A percentile compares a stretch with the other conserved stretches of the same genome.
Evolutionary conservation across 352 stramenopile species (phyloP).

Genomic region (Pythium guiyangense): DNA sequence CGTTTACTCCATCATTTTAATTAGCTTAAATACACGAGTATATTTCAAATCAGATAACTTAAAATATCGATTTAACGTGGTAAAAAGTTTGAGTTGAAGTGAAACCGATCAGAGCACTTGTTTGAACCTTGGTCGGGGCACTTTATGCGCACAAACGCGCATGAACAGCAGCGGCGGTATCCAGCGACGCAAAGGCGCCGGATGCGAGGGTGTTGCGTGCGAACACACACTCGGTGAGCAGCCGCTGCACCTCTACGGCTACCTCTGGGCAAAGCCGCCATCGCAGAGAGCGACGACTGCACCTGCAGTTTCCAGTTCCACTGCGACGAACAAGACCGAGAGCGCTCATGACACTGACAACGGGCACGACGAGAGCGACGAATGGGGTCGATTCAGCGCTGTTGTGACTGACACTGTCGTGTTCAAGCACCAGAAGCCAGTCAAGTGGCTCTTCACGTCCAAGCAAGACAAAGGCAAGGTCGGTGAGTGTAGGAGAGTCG

Average conservation of each 20-base stretch:
- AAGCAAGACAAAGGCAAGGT: conserved; percentile 67
- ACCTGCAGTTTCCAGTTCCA: neutral
- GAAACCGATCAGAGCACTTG: neutral
- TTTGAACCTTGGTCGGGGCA: no score
- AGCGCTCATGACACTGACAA: neutral
- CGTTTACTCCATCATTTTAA: no score
- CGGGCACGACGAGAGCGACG: neutral
- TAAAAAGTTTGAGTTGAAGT: no score
- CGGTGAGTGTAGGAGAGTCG: neutral
- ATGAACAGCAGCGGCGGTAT: neutral
- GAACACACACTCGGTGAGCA: conserved; percentile 59
- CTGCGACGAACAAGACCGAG: neutral
- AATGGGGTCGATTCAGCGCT: conserved; percentile 31
- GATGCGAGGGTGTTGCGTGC: conserved; percentile 58
- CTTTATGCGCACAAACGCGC: no score
- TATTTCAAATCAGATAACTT: no score
- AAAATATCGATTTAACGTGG: no score
- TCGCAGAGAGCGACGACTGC: neutral
- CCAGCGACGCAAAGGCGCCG: conserved; percentile 29
- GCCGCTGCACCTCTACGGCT: conserved; percentile 56
- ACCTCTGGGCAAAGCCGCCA: conserved; percentile 48
- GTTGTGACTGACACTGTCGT: conserved; percentile 64
- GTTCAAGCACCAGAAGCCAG: conserved; percentile 63
- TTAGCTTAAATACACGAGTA: no score
- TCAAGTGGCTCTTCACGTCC: conserved; percentile 72